Evolutionary conservation across 2,329 filamentous ascomycete species (phyloP), one percentile per base, ranked within the genome.

Genomic region (Xylaria sp.): DNA sequence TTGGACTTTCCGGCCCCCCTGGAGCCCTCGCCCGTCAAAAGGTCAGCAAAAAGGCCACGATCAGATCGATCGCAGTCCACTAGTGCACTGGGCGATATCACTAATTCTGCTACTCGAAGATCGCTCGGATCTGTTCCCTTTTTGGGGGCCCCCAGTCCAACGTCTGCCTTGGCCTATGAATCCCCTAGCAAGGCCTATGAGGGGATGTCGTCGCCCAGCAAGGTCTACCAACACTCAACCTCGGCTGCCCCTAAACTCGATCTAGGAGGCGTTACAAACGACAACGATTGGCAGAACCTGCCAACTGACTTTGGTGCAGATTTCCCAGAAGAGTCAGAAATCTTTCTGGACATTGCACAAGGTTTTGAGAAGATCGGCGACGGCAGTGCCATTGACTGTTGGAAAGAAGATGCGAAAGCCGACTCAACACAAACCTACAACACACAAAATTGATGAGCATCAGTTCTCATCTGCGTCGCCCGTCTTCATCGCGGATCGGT

Each of bases 311-410:
- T 80, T 66, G 75, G 78, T 18, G 66, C 78, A 0, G 78, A 87
- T 47, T 76, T 85, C 55, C 78, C 79, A 59, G 85, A 88, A 61
- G 83, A 85, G 47, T 76, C 77, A 2, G 79, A 83, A 59, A 84
- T 87, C 49, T 75, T 81, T 1, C 80, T 91, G 54, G 89, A 92
- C 67, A 87, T 92, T 65, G 80, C 89, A 51, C 86, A 90, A 69
- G 88, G 88, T 8, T 92, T 91, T 68, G 84, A 88, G 70, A 89
- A 87, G 76, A 91, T 92, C 70, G 88, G 88, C 52, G 76, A 78
- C 64, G 76, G 72, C 61, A 70, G 67, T 47, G 62, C 69, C 39
- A 68, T 68, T 59, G 64, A 66, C 66, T 58, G 70, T 57, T 68
- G 69, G 51, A 67, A 70, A 54, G 52, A 70, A 54, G 52, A 63